These are phyloP conservation scores for Tilletia walkeri DNA, from an alignment of 1,284 basidiomycete species.

Conservation along the genomic window DNA sequence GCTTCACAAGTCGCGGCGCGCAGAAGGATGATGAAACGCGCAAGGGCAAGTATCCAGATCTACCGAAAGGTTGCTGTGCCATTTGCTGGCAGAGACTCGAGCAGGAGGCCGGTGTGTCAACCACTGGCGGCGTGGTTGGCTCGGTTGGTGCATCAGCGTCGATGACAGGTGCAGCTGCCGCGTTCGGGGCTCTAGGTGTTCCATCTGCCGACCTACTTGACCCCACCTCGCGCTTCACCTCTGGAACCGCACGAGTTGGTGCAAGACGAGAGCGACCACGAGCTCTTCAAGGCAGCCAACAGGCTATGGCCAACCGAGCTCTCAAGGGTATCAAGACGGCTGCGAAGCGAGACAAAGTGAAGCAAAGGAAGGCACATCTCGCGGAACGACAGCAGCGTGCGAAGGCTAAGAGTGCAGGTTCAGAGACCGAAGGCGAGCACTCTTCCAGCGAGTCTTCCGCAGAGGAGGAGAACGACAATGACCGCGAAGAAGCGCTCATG, in stretches of 20 bases:
- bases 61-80: slow-evolving; percentile 44
- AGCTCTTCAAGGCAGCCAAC: slow-evolving; percentile 9
- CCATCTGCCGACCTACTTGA: slow-evolving; percentile 46
- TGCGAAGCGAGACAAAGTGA: neutral
- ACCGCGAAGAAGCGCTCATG: slow-evolving; percentile 1
- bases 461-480: slow-evolving; percentile 23
- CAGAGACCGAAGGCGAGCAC: slow-evolving; percentile 18
- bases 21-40: neutral
- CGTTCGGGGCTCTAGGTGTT: slow-evolving; percentile 28
- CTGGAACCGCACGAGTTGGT: slow-evolving; percentile 26
- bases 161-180: neutral
- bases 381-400: neutral
- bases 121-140: slow-evolving; percentile 17
- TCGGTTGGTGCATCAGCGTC: neutral
- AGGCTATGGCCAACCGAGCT: neutral
- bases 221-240: slow-evolving; percentile 28
- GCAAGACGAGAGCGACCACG: slow-evolving; percentile 4
- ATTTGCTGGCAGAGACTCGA: slow-evolving; percentile 50
- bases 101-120: slow-evolving; percentile 29
- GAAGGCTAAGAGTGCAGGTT: too few species aligned
- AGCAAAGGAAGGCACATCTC: neutral
- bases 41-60: slow-evolving; percentile 37
- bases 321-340: slow-evolving; percentile 16
- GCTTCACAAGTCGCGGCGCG: slow-evolving; percentile 23
- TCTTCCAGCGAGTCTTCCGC: slow-evolving; percentile 26